phyloP scores from a whole-genome alignment of 768 basidiomycete genomes.

The Gloeostereum incarnatum region DNA sequence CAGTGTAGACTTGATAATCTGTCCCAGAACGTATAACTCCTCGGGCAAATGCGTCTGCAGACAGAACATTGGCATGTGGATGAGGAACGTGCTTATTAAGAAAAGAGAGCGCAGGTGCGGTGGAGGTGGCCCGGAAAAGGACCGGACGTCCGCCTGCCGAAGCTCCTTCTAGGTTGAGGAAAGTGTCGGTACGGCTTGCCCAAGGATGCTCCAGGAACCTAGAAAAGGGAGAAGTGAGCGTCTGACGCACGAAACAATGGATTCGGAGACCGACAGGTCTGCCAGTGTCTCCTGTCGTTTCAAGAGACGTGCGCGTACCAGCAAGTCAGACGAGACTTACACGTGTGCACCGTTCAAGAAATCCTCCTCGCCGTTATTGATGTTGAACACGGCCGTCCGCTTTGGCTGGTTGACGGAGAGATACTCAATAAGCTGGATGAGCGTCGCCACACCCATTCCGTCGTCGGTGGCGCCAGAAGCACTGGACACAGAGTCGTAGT shows the following conservation, averaged over 20 bases:
- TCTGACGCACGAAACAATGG: conserved; percentile 3
- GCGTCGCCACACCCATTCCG: conserved; percentile 61
- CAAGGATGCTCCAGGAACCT: conserved; percentile 64
- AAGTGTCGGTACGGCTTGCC: conserved; percentile 53
- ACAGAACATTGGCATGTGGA: conserved; percentile 66
- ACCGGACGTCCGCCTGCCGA: conserved; percentile 71
- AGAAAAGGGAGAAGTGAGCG: conserved; percentile 1
- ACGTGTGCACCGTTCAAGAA: conserved; percentile 56
- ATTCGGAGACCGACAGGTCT: no score
- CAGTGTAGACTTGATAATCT: conserved; percentile 63
- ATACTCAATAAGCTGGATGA: conserved; percentile 56
- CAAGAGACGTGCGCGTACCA: no score
- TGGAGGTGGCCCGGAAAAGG: conserved; percentile 64
- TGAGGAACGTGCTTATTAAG: conserved; percentile 35
- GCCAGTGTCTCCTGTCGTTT: no score
- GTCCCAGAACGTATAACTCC: conserved; percentile 62
- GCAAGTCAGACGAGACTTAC: no score
- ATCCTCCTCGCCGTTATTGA: conserved; percentile 84
- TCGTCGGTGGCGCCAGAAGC: conserved; percentile 72
- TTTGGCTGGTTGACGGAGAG: conserved; percentile 37
- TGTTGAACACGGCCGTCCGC: conserved; percentile 68
- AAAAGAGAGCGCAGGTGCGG: conserved; percentile 47
- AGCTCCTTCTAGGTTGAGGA: conserved; percentile 81
- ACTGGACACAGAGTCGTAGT: conserved; percentile 76
- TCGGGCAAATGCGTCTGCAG: conserved; percentile 58